phyloP scores from a whole-genome alignment of 2,329 filamentous ascomycete genomes.

The Mariannaea elegans region DNA sequence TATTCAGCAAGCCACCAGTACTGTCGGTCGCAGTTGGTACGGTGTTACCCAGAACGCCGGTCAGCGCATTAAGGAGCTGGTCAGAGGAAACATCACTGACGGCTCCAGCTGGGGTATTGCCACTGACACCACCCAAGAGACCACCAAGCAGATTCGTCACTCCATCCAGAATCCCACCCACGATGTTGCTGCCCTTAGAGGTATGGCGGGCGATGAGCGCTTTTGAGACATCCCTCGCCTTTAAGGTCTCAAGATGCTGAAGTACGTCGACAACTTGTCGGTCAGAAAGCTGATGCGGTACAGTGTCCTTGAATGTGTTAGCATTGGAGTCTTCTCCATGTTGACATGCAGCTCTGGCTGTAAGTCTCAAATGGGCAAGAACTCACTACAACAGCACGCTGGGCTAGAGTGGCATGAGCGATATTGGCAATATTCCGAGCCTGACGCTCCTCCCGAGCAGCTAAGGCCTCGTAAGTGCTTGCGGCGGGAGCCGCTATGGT shows the following conservation, averaged over 20 bases:
- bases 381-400: not conserved
- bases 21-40: not conserved
- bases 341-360: not conserved
- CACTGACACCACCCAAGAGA: conserved; percentile 1
- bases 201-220: not conserved
- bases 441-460: not conserved
- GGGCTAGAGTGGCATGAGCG: not conserved
- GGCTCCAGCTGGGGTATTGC: not conserved
- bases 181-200: not conserved
- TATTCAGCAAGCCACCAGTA: not conserved
- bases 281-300: not conserved
- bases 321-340: not conserved
- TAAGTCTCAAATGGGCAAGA: not conserved
- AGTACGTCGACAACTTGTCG: not conserved
- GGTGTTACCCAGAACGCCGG: not conserved
- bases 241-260: not conserved
- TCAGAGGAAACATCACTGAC: not conserved
- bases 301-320: not conserved
- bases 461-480: conserved; percentile 5
- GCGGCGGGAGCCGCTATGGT: conserved; percentile 7
- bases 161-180: conserved; percentile 3
- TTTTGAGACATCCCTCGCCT: not conserved
- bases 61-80: conserved; percentile 5
- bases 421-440: not conserved
- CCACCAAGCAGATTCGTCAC: not conserved